Evolutionary conservation across 108 stramenopile species (phyloP).

Genomic region (Conticribra weissflogii): DNA sequence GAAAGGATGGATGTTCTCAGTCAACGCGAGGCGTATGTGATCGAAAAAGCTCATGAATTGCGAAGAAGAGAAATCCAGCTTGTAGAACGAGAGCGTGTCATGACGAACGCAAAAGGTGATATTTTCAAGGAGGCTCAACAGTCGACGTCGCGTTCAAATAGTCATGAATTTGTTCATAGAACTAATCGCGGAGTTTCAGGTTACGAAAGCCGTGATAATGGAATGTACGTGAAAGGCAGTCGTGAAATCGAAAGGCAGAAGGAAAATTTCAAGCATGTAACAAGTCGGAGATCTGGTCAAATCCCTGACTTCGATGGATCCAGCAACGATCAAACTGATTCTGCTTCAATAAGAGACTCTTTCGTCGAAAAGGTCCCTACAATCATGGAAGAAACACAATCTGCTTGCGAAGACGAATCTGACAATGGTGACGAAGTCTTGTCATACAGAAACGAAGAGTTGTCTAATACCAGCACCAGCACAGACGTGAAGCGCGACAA

Average conservation of each 20-base stretch:
- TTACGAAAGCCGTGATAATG: no score
- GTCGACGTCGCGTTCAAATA: background rate
- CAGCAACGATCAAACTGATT: no score
- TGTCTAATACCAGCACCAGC: no score
- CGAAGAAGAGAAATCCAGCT: conserved; percentile 14
- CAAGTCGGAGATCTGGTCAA: no score
- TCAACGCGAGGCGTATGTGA: conserved; percentile 19
- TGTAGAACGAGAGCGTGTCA: conserved; percentile 6
- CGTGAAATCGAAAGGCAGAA: no score
- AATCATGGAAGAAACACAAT: conserved; percentile 17
- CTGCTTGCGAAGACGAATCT: background rate
- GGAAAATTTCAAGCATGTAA: no score
- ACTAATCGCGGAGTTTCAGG: no score
- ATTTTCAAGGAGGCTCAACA: background rate
- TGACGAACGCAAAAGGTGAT: background rate
- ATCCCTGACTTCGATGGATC: no score
- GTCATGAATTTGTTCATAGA: background rate
- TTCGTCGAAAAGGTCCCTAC: conserved; percentile 18
- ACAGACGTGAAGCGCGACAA: no score
- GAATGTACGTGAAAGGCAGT: no score
- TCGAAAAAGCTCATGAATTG: conserved; percentile 15
- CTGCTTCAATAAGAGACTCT: conserved; percentile 9
- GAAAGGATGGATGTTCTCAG: conserved; percentile 12
- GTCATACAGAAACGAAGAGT: conserved; percentile 9
- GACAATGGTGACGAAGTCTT: conserved; percentile 7